Evolutionary conservation across 176 grass and related monocot genomes (phyloP), one percentile per base, ranked within the genome.

Genomic region (Eragrostis curvula): DNA sequence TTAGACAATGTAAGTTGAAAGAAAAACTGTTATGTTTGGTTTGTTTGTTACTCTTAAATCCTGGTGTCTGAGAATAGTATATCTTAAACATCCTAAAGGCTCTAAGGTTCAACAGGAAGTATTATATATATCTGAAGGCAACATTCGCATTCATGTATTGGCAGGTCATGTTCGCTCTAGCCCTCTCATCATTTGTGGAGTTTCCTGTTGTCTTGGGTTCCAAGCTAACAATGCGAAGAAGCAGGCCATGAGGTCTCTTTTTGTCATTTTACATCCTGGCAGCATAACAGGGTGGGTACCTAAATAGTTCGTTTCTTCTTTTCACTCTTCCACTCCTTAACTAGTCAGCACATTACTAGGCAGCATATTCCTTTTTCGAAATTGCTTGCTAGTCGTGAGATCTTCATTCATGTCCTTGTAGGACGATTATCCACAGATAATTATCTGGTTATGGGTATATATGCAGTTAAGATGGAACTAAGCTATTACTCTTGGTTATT

Each of bases 51-150:
- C 21, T 52, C n/a, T 6, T n/a, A n/a, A n/a, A n/a, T n/a, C 17
- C 15, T 59, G 21, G 47, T 2, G n/a, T 68, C 41, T 51, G 53
- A 74, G 48, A 61, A 20, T 12, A 12, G 14, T 10, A 65, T 73
- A 8, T 71, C 10, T 43, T 66, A 47, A 12, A 36, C 2, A 8
- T 15, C 30, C 7, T 30, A 23, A 36, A 30, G 24, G 41, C 1
- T 41, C 14, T 66, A 15, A 83, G 8, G 20, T 76, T 77, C 12
- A 65, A 53, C 72, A 82, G 57, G 57, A 59, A 78, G 3, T 65
- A 32, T 65, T 5, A 17, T 72, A 32, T 72, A 32, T 49, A 71
- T 82, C 47, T 67, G 39, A 68, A 67, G 58, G 12, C 58, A 61
- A 28, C 41, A 66, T 8, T 63, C 12, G 27, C 45, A 17, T 71